Percentiles rank a stretch among this genome's conserved stretches.
phyloP scores from a whole-genome alignment of 495 filamentous ascomycete genomes.

The Apodospora peruviana region DNA sequence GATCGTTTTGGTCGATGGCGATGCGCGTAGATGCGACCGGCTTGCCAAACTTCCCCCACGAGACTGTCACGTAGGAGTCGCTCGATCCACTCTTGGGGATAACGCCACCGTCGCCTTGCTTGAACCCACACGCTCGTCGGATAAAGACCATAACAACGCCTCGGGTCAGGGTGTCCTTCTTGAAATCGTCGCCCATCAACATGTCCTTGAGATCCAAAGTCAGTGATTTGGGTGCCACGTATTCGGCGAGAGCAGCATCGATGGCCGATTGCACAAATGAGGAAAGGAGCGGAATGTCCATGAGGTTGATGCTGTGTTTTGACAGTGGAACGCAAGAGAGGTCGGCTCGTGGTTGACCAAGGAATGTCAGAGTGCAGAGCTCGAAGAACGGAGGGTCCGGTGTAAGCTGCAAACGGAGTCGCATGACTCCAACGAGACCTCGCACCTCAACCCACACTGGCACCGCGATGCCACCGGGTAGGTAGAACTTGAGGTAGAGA shows the following conservation, averaged over 20 bases:
- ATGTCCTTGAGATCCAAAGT: constrained; percentile 69
- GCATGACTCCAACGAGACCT: constrained; percentile 59
- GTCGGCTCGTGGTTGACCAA: constrained; percentile 72
- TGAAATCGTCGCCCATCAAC: constrained; percentile 69
- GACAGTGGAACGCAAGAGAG: constrained; percentile 62
- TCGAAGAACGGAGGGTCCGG: constrained; percentile 70
- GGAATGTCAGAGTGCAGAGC: constrained; percentile 63
- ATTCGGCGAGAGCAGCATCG: constrained; percentile 63
- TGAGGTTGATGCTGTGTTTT: constrained; percentile 61
- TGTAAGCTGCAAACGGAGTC: constrained; percentile 60
- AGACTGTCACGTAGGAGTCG: constrained; percentile 64
- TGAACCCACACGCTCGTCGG: constrained; percentile 58
- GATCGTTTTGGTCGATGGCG: constrained; percentile 55
- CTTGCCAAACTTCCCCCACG: constrained; percentile 72
- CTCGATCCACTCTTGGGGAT: constrained; percentile 53
- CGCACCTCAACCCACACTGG: constrained; percentile 70
- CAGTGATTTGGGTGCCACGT: constrained; percentile 68
- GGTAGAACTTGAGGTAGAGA: constrained; percentile 63
- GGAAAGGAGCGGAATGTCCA: constrained; percentile 65
- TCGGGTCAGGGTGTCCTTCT: constrained; percentile 60
- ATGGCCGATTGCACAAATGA: constrained; percentile 69
- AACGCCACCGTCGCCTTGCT: constrained; percentile 57
- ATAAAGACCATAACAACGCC: constrained; percentile 62
- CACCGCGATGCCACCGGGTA: constrained; percentile 51
- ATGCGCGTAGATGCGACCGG: constrained; percentile 59